Evolutionary conservation across 208 protist genomes (phyloP).

Genomic region (Trypanosoma congolense): DNA sequence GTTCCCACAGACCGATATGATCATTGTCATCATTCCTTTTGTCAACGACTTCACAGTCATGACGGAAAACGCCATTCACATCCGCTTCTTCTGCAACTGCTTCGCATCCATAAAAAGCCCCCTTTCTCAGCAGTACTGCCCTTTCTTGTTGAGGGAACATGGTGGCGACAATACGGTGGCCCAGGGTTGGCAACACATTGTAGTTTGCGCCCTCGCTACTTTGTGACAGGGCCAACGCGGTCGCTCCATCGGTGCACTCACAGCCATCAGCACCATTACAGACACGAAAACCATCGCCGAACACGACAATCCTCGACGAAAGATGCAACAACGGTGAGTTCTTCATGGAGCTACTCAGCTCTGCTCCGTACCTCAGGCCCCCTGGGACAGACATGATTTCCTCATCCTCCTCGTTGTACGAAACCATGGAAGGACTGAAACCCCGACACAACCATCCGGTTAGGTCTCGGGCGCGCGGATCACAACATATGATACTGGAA

Average conservation of each 20-base stretch:
- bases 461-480: slow-evolving; percentile 3
- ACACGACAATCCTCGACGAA: slow-evolving; percentile 17
- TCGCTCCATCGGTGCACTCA: too few species aligned
- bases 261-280: too few species aligned
- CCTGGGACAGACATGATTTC: background rate
- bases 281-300: too few species aligned
- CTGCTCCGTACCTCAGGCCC: too few species aligned
- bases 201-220: too few species aligned
- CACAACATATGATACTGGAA: slow-evolving; percentile 10
- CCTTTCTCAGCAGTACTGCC: background rate
- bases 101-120: background rate
- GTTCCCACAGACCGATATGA: slow-evolving; percentile 22
- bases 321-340: slow-evolving; percentile 9
- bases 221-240: too few species aligned
- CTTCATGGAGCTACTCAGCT: too few species aligned
- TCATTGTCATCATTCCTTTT: background rate
- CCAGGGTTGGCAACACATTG: slow-evolving; percentile 8
- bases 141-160: slow-evolving; percentile 2
- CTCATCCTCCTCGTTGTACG: background rate
- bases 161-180: slow-evolving; percentile 13
- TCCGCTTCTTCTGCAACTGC: background rate
- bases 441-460: slow-evolving; percentile 26
- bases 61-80: background rate
- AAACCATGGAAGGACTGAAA: slow-evolving; percentile 17
- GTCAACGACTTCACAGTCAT: background rate